A percentile compares a stretch with the other conserved stretches of the same genome.
Evolutionary conservation across 2,329 filamentous ascomycete species (phyloP).

Genomic region (Alternaria brassicicola): DNA sequence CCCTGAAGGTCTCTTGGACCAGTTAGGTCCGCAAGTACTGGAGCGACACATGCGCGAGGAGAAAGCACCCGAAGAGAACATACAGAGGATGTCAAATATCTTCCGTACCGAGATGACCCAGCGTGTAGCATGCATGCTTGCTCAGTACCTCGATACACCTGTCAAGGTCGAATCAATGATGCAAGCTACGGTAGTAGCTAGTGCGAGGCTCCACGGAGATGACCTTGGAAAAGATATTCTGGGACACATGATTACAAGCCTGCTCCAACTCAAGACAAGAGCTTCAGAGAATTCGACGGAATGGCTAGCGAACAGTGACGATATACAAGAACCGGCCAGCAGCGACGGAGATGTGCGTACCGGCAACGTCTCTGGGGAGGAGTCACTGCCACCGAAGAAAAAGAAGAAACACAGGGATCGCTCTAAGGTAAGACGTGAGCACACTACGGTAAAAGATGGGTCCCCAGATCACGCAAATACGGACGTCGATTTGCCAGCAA

Average conservation of each 20-base stretch:
- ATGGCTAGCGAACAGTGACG: not conserved
- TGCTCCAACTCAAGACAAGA: not conserved
- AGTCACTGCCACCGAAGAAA: not conserved
- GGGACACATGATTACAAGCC: not conserved
- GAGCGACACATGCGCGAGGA: conserved; percentile 30
- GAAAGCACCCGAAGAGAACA: conserved; percentile 18
- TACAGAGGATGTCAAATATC: conserved; percentile 18
- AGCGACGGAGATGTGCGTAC: not conserved
- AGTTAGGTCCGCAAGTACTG: conserved; percentile 28
- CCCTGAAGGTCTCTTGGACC: conserved; percentile 28
- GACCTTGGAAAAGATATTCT: conserved; percentile 6
- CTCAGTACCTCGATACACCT: conserved; percentile 22
- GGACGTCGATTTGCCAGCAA: not conserved
- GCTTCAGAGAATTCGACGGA: not conserved
- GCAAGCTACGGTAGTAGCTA: conserved; percentile 13
- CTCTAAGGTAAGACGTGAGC: not conserved
- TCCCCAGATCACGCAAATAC: not conserved
- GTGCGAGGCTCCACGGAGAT: conserved; percentile 14
- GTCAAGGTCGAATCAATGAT: conserved; percentile 21
- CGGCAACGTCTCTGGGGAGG: not conserved
- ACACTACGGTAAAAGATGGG: not conserved
- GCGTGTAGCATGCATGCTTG: conserved; percentile 27
- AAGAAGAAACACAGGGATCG: not conserved
- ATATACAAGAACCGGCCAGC: not conserved
- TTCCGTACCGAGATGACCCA: conserved; percentile 30